These are phyloP conservation scores for Macrolepiota dolichaula DNA, from an alignment of 768 basidiomycete species.

Conservation along the genomic window DNA sequence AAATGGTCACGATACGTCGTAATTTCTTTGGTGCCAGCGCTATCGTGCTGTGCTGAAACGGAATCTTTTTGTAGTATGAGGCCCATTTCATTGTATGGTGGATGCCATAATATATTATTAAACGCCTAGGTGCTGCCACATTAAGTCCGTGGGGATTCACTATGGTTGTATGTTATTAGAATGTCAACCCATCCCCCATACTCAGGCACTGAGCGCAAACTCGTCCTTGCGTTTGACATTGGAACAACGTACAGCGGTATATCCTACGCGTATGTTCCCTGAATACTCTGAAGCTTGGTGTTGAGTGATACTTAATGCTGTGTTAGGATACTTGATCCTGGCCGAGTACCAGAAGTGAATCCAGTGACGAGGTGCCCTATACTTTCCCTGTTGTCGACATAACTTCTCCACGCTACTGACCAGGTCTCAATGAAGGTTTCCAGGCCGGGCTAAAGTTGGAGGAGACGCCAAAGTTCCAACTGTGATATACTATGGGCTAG, in stretches of 20 bases:
- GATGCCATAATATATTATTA: too few relatives aligned
- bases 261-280: constrained; percentile 28
- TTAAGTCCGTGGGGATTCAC: too few relatives aligned
- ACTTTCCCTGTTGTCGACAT: too few relatives aligned
- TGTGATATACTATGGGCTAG: constrained; percentile 39
- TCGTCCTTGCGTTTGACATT: constrained; percentile 45
- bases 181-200: constrained; percentile 25
- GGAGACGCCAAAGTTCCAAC: constrained; percentile 47
- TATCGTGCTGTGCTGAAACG: too few relatives aligned
- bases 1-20: too few relatives aligned
- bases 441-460: constrained; percentile 36
- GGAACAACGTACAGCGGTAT: constrained; percentile 49
- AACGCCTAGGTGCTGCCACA: too few relatives aligned
- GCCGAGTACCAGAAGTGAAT: constrained; percentile 28
- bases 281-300: neutral
- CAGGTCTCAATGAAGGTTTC: constrained; percentile 28
- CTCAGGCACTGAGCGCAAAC: constrained; percentile 31
- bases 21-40: too few relatives aligned
- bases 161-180: too few relatives aligned
- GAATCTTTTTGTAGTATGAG: too few relatives aligned
- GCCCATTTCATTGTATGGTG: too few relatives aligned
- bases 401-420: neutral
- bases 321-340: constrained; percentile 31
- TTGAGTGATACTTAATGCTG: neutral
- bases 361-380: constrained; percentile 31